Base-by-base conservation (phyloP, 306 rosid species). In the Hippophae rhamnoides region DNA sequence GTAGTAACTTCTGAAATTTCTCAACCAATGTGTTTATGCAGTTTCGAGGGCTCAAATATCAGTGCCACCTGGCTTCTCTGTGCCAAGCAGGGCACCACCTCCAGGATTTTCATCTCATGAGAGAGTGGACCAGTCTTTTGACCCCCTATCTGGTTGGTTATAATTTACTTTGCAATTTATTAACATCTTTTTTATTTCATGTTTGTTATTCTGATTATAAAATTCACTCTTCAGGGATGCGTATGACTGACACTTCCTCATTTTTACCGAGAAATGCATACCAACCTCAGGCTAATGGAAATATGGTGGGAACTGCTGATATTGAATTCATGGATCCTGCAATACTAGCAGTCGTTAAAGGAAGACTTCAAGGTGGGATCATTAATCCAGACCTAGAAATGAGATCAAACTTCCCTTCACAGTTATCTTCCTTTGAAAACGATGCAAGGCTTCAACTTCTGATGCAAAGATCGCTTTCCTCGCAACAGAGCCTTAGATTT, bases 301-400 rank as follows among this genome's bases (percentile, higher is more conserved):
- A 74, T 69, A 68, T 71, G 66, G 78, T 72, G 66, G 74, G 74
- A 69, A 56, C 77, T 11, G 80, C 76, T 11, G 95, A 84, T 74
- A 76, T 87, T 45, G 95, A 87, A 73, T 90, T 86, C 63, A 83
- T 84, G 81, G 97, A 87, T 83, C 95, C 95, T 59, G 97, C 90
- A 49, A 87, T 90, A 68, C 75, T 87, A 84, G 97, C 94, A 44
- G 94, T 87, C 58, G 94, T 94, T 68, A 83, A 82, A 72, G 94
- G 90, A 59, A 81, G 94, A 56, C 71, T 73, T 72, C 96, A 87
- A 62, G 86, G 92, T 47, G 78, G 84, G 43, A 65, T 64, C 53
- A 80, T 68, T 77, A 81, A 73, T 69, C 81, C 79, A 5, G 72
- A 71, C 55, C 63, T 79, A 54, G 95, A 86, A 67, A 66, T 79